Evolutionary conservation across 1,139 yeast species (phyloP), one percentile per base, ranked within the genome.

Genomic region (Debaryomycetaceae sp.): DNA sequence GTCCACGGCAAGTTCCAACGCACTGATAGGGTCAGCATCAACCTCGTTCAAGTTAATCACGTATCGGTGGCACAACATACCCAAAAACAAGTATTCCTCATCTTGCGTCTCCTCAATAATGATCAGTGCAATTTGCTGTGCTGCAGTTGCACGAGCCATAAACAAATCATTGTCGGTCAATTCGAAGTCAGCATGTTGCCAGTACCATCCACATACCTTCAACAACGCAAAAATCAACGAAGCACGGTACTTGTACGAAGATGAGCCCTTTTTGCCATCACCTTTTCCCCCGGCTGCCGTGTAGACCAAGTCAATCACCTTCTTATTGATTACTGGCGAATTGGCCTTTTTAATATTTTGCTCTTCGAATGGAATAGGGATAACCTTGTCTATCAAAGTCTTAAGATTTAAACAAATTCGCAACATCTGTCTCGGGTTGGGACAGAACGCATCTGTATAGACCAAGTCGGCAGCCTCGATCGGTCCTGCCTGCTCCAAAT

Each of bases 211-310:
- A 38, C 85, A 76, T n/a, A 86, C 92, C 50, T 79, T 81, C 45
- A 88, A 64, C 43, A 88, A 67, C 38, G 86, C 81, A 61, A 84
- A 88, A 1, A 86, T 71, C 38, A 87, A 59, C 18, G 79, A 71
- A 0, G 91, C 83, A 39, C 83, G 77, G 56, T 86, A 87, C 52
- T 80, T 78, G 50, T 74, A 69, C 1, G 83, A 70, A 4, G 84
- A 71, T 0, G 83, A 65, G 1, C 82, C 84, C 9, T 55, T 50
- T 39, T 67, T 61, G 13, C 91, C 87, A 35, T 74, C 63, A 3
- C 87, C 86, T 41, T 74, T 72, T 15, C 96, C 96, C 8, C 95
- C 95, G 15, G 95, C 95, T 3, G 96, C 94, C 34, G 73, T 73
- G 42, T 77, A 72, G 1, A 82, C 83, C 47, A 87, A 70, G 6